Evolutionary conservation across 2,329 filamentous ascomycete species (phyloP).

Genomic region (Cytospora piceicola): DNA sequence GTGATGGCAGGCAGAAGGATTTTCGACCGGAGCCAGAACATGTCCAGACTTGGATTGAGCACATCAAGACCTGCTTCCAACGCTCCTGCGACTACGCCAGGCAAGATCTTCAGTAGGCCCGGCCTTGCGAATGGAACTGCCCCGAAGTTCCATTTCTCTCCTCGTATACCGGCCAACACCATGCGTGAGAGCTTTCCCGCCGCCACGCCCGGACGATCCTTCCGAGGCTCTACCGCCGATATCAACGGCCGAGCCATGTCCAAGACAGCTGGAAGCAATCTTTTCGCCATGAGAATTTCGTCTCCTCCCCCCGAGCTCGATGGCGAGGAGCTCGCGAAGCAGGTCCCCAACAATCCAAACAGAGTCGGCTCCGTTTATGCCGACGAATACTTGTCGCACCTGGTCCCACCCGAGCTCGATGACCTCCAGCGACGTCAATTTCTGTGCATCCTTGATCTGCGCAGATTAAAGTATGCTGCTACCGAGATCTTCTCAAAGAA

Average conservation of each 20-base stretch:
- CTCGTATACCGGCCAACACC: slow-evolving; percentile 49
- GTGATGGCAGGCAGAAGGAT: slow-evolving; percentile 42
- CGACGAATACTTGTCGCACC: slow-evolving; percentile 61
- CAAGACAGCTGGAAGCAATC: slow-evolving; percentile 53
- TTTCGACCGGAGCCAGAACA: slow-evolving; percentile 41
- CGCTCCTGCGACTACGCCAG: slow-evolving; percentile 37
- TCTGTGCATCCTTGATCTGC: slow-evolving; percentile 65
- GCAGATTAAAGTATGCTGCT: slow-evolving; percentile 64
- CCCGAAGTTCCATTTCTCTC: slow-evolving; percentile 46
- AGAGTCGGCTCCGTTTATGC: slow-evolving; percentile 61
- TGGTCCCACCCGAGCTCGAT: slow-evolving; percentile 60
- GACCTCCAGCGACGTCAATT: slow-evolving; percentile 65
- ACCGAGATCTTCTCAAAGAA: slow-evolving; percentile 64
- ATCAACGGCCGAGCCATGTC: slow-evolving; percentile 54
- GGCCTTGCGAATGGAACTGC: slow-evolving; percentile 36
- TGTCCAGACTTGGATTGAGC: slow-evolving; percentile 36
- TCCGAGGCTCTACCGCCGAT: slow-evolving; percentile 52
- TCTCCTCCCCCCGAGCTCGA: slow-evolving; percentile 60
- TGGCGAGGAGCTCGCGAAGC: slow-evolving; percentile 57
- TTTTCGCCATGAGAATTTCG: slow-evolving; percentile 63
- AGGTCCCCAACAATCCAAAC: slow-evolving; percentile 57
- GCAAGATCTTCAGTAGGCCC: slow-evolving; percentile 39
- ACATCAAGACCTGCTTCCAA: slow-evolving; percentile 30
- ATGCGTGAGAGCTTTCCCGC: slow-evolving; percentile 53
- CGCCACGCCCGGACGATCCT: slow-evolving; percentile 49